Percentiles rank a stretch among this genome's conserved stretches.
Evolutionary conservation across 331 rosid genomes (phyloP).

Genomic region (Cydonia oblonga): DNA sequence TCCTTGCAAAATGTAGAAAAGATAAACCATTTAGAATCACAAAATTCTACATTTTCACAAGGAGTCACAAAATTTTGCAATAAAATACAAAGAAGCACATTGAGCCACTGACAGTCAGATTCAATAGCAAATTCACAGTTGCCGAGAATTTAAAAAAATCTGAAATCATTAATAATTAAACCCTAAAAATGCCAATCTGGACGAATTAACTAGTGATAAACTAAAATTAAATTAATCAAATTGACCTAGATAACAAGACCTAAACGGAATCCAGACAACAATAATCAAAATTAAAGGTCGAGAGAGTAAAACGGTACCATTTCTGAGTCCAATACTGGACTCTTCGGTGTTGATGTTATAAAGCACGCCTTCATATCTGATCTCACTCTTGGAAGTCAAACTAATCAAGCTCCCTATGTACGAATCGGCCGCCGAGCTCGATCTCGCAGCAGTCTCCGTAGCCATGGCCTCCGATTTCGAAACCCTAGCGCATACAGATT

Average conservation of each 20-base stretch:
- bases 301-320: conserved; percentile 26
- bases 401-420: conserved; percentile 73
- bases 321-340: conserved; percentile 70
- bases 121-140: background rate
- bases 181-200: background rate
- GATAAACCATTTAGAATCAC: background rate
- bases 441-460: conserved; percentile 41
- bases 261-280: background rate
- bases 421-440: conserved; percentile 69
- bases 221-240: background rate
- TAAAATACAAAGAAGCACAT: background rate
- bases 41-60: background rate
- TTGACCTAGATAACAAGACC: background rate
- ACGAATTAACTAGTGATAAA: background rate
- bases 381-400: conserved; percentile 82
- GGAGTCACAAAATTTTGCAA: background rate
- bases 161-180: background rate
- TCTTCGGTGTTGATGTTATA: conserved; percentile 74
- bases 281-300: background rate
- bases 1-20: background rate
- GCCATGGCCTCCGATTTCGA: conserved; percentile 38
- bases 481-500: conserved; percentile 1
- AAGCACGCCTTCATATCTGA: conserved; percentile 69
- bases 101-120: background rate
- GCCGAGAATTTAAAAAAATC: background rate